phyloP scores from a whole-genome alignment of 805 yeast species.

The Wickerhamomyces xylosicus region DNA sequence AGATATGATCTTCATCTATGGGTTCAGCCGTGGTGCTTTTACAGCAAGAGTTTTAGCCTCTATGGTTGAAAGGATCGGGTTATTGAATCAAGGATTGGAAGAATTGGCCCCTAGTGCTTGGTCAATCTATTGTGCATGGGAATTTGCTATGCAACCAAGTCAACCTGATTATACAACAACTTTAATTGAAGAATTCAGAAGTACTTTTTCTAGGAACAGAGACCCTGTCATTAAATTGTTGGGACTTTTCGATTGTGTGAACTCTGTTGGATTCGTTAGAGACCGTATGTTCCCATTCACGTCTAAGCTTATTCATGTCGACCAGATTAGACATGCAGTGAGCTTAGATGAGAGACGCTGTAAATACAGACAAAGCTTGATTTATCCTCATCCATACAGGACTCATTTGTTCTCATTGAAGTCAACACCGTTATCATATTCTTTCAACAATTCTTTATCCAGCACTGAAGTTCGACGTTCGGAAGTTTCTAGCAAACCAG shows the following conservation, averaged over 20 bases:
- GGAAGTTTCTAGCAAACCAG: too few relatives aligned
- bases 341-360: slow-evolving; percentile 59
- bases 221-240: slow-evolving; percentile 40
- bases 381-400: slow-evolving; percentile 32
- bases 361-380: slow-evolving; percentile 48
- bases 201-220: slow-evolving; percentile 37
- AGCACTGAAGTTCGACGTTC: too few relatives aligned
- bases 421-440: slow-evolving; percentile 3
- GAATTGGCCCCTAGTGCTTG: slow-evolving; percentile 51
- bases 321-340: slow-evolving; percentile 57
- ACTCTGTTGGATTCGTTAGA: slow-evolving; percentile 50
- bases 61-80: slow-evolving; percentile 55
- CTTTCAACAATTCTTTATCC: background rate
- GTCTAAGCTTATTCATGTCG: slow-evolving; percentile 37
- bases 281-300: slow-evolving; percentile 52
- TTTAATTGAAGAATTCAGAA: slow-evolving; percentile 41
- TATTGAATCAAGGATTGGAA: slow-evolving; percentile 44
- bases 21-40: slow-evolving; percentile 58
- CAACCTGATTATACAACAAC: slow-evolving; percentile 32
- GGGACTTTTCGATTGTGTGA: slow-evolving; percentile 64
- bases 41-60: slow-evolving; percentile 55
- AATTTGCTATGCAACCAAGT: slow-evolving; percentile 45
- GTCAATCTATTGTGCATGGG: slow-evolving; percentile 53
- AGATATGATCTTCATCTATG: slow-evolving; percentile 46
- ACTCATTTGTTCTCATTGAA: slow-evolving; percentile 20